Percentiles rank a stretch among this genome's conserved stretches.
Evolutionary conservation across 148 eudicot genomes (phyloP).

Genomic region (Rhododendron williamsianum): DNA sequence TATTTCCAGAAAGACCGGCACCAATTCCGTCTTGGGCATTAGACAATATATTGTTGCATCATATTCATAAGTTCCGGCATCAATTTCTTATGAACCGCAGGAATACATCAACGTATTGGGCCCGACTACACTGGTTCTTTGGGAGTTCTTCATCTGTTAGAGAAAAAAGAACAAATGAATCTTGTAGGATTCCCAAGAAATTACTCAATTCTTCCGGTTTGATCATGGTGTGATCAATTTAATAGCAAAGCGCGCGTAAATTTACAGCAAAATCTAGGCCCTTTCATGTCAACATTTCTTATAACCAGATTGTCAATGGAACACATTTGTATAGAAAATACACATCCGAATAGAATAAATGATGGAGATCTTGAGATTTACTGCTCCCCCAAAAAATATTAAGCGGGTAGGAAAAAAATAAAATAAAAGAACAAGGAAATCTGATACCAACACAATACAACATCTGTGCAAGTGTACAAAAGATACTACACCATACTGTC

Average conservation of each 20-base stretch:
- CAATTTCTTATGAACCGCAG: not conserved
- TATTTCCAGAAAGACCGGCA: not conserved
- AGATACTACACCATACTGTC: slow-evolving; percentile 24
- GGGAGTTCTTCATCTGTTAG: not conserved
- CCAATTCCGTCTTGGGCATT: not conserved
- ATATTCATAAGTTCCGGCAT: not conserved
- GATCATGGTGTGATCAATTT: not conserved
- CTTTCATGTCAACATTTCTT: not conserved
- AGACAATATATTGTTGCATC: not conserved
- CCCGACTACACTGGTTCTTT: not conserved
- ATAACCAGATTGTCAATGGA: not conserved
- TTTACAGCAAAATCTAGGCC: not conserved
- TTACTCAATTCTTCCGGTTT: not conserved
- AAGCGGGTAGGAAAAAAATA: not conserved
- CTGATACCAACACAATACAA: not conserved
- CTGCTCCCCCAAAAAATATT: not conserved
- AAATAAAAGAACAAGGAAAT: not conserved
- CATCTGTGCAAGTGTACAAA: not conserved
- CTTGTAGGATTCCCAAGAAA: not conserved
- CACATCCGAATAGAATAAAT: not conserved
- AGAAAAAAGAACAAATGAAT: not conserved
- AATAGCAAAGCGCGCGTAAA: not conserved
- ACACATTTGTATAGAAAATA: not conserved
- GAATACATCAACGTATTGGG: too few species aligned
- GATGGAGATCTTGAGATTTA: slow-evolving; percentile 3